phyloP scores from a whole-genome alignment of 2,329 filamentous ascomycete genomes.

The Ciborinia camelliae region DNA sequence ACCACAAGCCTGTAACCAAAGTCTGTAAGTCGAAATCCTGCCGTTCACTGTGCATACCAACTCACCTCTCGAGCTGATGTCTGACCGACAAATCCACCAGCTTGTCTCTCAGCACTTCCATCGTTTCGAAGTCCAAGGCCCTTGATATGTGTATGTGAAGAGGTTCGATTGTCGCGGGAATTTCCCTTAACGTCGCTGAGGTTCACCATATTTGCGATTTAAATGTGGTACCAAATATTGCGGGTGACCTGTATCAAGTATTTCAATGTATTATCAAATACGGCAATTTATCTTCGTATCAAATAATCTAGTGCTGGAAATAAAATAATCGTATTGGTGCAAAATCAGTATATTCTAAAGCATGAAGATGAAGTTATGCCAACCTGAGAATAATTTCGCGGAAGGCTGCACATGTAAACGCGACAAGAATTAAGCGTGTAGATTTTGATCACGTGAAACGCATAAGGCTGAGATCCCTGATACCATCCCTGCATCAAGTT shows the following conservation, averaged over 20 bases:
- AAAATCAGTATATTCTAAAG: slow-evolving; percentile 5
- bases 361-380: slow-evolving; percentile 10
- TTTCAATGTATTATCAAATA: neutral
- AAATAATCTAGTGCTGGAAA: neutral
- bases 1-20: slow-evolving; percentile 77
- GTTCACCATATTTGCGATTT: slow-evolving; percentile 59
- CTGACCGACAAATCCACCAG: slow-evolving; percentile 87
- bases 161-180: slow-evolving; percentile 91
- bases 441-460: slow-evolving; percentile 3
- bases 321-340: slow-evolving; percentile 2
- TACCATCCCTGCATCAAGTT: neutral
- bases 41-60: slow-evolving; percentile 18
- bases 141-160: slow-evolving; percentile 96
- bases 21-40: slow-evolving; percentile 85
- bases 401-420: slow-evolving; percentile 19
- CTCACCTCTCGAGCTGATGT: slow-evolving; percentile 79
- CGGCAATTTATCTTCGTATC: neutral
- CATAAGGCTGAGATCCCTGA: slow-evolving; percentile 14
- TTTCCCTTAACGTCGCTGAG: slow-evolving; percentile 95
- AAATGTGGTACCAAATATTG: neutral
- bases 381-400: slow-evolving; percentile 19
- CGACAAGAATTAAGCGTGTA: slow-evolving; percentile 13
- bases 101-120: slow-evolving; percentile 77
- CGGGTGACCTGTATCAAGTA: neutral
- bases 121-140: slow-evolving; percentile 83